phyloP scores from a whole-genome alignment of 345 rosid species.

The Lepidium didymum region DNA sequence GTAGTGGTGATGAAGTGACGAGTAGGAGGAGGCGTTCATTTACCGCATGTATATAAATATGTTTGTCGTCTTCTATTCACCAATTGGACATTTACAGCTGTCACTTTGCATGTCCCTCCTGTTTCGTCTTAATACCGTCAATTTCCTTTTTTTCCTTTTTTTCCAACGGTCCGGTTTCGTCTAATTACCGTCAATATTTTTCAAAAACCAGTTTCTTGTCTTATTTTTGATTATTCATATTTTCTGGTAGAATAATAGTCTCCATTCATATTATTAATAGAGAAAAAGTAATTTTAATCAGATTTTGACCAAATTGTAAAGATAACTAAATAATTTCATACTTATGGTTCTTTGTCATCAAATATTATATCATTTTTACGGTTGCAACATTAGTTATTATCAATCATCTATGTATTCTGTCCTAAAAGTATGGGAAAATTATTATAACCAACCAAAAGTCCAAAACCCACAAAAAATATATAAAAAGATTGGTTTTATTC shows the following conservation, averaged over 20 bases:
- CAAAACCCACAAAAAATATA: not conserved
- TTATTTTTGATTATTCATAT: not conserved
- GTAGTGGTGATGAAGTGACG: conserved; percentile 25
- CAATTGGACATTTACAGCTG: not conserved
- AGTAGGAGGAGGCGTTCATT: not conserved
- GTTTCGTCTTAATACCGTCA: conserved; percentile 2
- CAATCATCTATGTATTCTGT: not conserved
- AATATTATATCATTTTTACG: not conserved
- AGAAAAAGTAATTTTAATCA: too few relatives aligned
- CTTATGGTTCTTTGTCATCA: too few relatives aligned
- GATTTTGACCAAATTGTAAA: too few relatives aligned
- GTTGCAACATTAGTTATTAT: not conserved
- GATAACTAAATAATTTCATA: not conserved
- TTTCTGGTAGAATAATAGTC: too few relatives aligned
- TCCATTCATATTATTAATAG: too few relatives aligned
- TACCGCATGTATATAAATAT: conserved; percentile 3
- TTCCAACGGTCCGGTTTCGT: not conserved
- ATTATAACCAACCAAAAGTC: not conserved
- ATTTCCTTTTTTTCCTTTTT: not conserved
- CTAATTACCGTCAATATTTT: not conserved
- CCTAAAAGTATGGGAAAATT: not conserved
- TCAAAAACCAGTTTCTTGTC: not conserved
- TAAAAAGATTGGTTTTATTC: not conserved
- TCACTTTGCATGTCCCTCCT: conserved; percentile 3
- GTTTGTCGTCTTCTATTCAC: not conserved